Conservation (phyloP, 2,329 filamentous ascomycete species). For the Hypoxylon sp. region DNA sequence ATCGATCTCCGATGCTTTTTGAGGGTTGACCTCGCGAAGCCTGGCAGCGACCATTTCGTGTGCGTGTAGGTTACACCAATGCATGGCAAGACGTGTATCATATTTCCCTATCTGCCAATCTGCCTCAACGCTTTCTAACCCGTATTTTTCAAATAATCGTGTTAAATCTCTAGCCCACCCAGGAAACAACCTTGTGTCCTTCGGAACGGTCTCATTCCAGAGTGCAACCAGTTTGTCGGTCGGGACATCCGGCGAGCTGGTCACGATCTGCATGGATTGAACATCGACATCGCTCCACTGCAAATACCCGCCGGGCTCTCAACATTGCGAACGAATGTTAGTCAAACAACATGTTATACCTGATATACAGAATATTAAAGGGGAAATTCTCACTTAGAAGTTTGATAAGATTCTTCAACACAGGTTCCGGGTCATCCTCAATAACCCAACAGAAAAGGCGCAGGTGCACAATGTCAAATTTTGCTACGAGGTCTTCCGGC, state of each 20-base stretch:
- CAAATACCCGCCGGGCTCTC: conserved; percentile 1
- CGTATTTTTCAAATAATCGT: background rate
- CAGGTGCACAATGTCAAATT: conserved; percentile 1
- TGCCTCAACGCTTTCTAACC: background rate
- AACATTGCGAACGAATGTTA: background rate
- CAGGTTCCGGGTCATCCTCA: background rate
- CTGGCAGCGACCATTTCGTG: background rate
- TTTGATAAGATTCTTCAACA: conserved; percentile 1
- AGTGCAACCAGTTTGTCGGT: background rate
- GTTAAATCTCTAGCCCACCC: background rate
- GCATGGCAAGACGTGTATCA: background rate
- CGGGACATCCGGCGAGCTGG: background rate
- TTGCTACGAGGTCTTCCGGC: background rate
- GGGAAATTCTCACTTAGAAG: background rate
- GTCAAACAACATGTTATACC: background rate
- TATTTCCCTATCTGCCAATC: conserved; percentile 3
- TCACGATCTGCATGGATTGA: background rate
- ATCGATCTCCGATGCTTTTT: conserved; percentile 2
- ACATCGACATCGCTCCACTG: conserved; percentile 1
- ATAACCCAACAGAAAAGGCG: conserved; percentile 6
- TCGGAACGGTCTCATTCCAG: background rate
- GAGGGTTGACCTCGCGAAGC: background rate
- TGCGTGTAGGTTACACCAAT: conserved; percentile 1
- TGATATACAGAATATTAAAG: background rate
- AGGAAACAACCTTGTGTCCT: background rate